Evolutionary conservation across 2,329 filamentous ascomycete species (phyloP).

Genomic region (Zasmidium cellare): DNA sequence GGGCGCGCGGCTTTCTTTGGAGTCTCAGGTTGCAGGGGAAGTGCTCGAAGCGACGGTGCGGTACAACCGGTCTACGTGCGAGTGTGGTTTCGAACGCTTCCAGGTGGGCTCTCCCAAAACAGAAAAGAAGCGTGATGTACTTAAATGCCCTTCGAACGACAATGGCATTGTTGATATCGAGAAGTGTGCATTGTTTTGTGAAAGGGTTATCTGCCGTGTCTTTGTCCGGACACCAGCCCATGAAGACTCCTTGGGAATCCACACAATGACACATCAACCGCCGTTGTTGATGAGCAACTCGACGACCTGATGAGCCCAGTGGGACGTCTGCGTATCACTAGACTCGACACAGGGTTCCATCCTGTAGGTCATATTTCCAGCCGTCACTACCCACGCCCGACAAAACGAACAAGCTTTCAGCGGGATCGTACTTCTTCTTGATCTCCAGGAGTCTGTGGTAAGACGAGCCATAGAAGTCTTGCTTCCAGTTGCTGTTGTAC

Average conservation of each 20-base stretch:
- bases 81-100: neutral
- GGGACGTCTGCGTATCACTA: neutral
- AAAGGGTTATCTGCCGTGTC: no score
- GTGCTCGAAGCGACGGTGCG: neutral
- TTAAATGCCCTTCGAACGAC: no score
- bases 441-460: conserved; percentile 39
- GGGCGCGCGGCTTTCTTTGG: no score
- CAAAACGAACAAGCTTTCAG: conserved; percentile 26
- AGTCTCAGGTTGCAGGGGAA: no score
- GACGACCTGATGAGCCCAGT: no score
- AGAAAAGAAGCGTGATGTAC: no score
- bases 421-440: conserved; percentile 47
- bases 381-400: conserved; percentile 25
- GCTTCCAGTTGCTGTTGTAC: conserved; percentile 42
- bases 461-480: conserved; percentile 45
- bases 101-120: no score
- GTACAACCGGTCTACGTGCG: neutral
- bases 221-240: no score
- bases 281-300: no score
- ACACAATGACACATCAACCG: no score
- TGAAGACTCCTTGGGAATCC: no score
- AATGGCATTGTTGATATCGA: neutral
- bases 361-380: conserved; percentile 29
- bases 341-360: conserved; percentile 22
- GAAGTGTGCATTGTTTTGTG: no score